Evolutionary conservation across 2,329 filamentous ascomycete genomes (phyloP).

Genomic region (Aschersonia sp.): DNA sequence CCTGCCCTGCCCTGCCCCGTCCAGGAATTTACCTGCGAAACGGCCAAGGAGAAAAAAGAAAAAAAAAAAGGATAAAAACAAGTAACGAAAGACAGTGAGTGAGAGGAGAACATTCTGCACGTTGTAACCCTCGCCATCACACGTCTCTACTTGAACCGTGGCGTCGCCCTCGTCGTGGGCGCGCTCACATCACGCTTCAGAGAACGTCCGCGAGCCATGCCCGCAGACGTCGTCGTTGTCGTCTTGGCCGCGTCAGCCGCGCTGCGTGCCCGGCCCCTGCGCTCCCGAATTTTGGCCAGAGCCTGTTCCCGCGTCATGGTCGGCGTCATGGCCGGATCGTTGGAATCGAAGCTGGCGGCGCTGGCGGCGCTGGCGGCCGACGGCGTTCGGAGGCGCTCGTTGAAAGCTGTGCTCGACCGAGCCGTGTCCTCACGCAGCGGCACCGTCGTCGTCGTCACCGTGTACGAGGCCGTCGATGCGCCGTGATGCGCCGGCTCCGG

Average conservation of each 20-base stretch:
- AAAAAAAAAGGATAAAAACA: background rate
- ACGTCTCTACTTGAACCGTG: slow-evolving; percentile 1
- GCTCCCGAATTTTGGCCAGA: slow-evolving; percentile 58
- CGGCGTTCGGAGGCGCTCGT: slow-evolving; percentile 29
- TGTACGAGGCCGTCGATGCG: slow-evolving; percentile 30
- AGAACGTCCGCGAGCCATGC: slow-evolving; percentile 2
- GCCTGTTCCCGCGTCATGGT: slow-evolving; percentile 62
- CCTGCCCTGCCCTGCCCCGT: too few relatives aligned
- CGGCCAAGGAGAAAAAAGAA: background rate
- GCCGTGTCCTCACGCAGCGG: slow-evolving; percentile 29
- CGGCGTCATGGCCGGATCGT: slow-evolving; percentile 44
- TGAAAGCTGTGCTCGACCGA: slow-evolving; percentile 23
- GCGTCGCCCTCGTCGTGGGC: slow-evolving; percentile 16
- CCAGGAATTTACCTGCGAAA: background rate
- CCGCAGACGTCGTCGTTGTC: slow-evolving; percentile 22
- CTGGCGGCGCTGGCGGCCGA: slow-evolving; percentile 21
- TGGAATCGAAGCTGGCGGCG: slow-evolving; percentile 32
- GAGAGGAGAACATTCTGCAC: background rate
- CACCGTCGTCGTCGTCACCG: slow-evolving; percentile 36
- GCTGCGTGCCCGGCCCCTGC: slow-evolving; percentile 55
- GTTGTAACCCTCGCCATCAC: background rate
- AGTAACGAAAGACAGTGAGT: background rate
- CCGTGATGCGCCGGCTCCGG: slow-evolving; percentile 23
- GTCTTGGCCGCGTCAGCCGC: slow-evolving; percentile 47
- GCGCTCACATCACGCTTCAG: slow-evolving; percentile 34